Evolutionary conservation across 305 asterid genomes (phyloP).

Genomic region (Ajuga reptans): DNA sequence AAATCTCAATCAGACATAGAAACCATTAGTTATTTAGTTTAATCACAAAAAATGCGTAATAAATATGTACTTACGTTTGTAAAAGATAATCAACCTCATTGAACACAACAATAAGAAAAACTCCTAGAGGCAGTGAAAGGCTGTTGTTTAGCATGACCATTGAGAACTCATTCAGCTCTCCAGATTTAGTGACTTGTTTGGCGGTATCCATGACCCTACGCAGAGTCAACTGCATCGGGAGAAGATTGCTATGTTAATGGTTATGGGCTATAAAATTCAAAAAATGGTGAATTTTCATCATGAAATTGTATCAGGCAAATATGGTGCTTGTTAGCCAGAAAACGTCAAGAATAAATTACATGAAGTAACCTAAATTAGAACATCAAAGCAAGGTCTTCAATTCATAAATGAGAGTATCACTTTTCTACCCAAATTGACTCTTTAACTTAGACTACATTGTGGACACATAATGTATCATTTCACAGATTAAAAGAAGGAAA

Average conservation of each 20-base stretch:
- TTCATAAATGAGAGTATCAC: background rate
- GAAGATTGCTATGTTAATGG: background rate
- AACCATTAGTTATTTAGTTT: background rate
- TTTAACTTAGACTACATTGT: background rate
- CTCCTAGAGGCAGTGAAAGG: slow-evolving; percentile 75
- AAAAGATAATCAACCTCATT: slow-evolving; percentile 72
- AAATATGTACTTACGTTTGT: slow-evolving; percentile 56
- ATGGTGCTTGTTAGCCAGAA: background rate
- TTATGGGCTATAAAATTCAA: background rate
- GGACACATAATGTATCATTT: background rate
- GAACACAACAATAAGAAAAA: slow-evolving; percentile 53
- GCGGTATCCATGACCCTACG: slow-evolving; percentile 93
- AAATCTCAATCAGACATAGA: no score
- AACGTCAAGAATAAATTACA: background rate
- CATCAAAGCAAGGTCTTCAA: background rate
- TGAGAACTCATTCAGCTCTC: slow-evolving; percentile 78
- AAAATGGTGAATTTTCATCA: background rate
- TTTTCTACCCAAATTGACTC: background rate
- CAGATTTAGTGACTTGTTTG: slow-evolving; percentile 78
- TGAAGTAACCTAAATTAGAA: background rate
- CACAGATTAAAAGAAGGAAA: background rate
- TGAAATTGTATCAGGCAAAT: background rate
- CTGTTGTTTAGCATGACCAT: slow-evolving; percentile 88
- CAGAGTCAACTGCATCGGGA: slow-evolving; percentile 59
- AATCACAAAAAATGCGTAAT: background rate